Conservation (phyloP, 768 basidiomycete species). For the Nevesoporus exiguus region DNA sequence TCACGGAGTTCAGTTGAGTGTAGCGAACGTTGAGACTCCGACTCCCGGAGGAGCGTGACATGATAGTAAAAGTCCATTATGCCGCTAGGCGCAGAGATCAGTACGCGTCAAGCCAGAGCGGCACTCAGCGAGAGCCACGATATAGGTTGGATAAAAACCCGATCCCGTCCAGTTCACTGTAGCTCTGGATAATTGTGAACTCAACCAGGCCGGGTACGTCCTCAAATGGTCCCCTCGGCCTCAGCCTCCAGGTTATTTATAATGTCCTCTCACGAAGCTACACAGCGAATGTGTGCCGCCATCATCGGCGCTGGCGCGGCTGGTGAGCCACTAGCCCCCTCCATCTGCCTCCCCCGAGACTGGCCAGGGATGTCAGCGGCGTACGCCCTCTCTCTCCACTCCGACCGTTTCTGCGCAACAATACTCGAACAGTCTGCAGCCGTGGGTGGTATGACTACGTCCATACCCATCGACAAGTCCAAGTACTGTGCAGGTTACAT, state of each 20-base stretch:
- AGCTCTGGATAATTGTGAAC: not conserved
- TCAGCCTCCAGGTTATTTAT: not conserved
- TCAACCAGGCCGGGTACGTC: not conserved
- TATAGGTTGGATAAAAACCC: too few relatives aligned
- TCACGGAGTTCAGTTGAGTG: too few relatives aligned
- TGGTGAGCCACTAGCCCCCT: not conserved
- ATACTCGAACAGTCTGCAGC: not conserved
- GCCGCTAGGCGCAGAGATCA: too few relatives aligned
- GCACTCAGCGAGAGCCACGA: too few relatives aligned
- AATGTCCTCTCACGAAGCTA: not conserved
- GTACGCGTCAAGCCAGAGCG: too few relatives aligned
- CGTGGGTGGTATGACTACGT: not conserved
- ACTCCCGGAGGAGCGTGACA: too few relatives aligned
- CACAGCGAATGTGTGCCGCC: not conserved
- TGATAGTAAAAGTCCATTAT: too few relatives aligned
- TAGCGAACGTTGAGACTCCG: too few relatives aligned
- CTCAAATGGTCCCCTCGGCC: not conserved
- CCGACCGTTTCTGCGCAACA: not conserved
- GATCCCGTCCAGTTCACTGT: not conserved
- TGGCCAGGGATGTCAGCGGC: not conserved
- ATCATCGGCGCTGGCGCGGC: not conserved
- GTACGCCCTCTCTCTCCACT: not conserved
- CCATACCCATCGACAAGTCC: not conserved
- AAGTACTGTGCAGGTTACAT: not conserved
- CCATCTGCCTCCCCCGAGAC: not conserved